Base-by-base conservation (phyloP, 2,329 filamentous ascomycete species). In the Fusarium lyarnte region DNA sequence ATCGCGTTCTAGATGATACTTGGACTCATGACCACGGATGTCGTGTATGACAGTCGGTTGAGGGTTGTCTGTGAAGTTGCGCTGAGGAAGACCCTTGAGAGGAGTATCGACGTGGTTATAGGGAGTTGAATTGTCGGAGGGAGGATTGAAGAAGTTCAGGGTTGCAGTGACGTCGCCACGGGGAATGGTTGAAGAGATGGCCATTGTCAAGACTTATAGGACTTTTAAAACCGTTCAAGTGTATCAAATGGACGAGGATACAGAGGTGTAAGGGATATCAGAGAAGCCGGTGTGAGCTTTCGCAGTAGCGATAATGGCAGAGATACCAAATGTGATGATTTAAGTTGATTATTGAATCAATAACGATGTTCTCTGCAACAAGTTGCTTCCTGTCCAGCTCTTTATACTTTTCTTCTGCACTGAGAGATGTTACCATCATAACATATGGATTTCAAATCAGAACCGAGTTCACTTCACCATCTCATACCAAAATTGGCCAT, bases 1-100 rank as follows among this genome's bases (percentile, higher is more conserved):
- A 80, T 95, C 90, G 62, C 85, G 85, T 82, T 95, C 92, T 19
- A 96, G 87, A 12, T 81, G 87, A 82, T 91, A 95, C 23, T 87
- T 82, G 6, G 84, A 78, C 78, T 96, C 94, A 57, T 84, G 85
- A 55, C 91, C 92, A 58, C 94, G 92, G 76, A 95, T 87, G 82
- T 98, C 94, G 69, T 86, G 84, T 76, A 98, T 87, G 8, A 79
- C 78, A 35, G 94, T 88, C 6, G 85, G 78, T 27, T 89, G 85
- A 13, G 80, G 47, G 43, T 81, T 75, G 66, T 85, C 82, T 58
- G 81, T 81, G 81, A 89, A 93, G 86, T 97, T 97, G 72, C 87
- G 87, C 77, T 89, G 87, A 0, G 90, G 89, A 31, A 86, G 78
- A 64, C 90, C 91, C 4, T 85, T 81, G 1, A 91, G 89, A 0